Conservation (phyloP, 2,329 filamentous ascomycete genomes). For the Pestalotiopsis sp. region DNA sequence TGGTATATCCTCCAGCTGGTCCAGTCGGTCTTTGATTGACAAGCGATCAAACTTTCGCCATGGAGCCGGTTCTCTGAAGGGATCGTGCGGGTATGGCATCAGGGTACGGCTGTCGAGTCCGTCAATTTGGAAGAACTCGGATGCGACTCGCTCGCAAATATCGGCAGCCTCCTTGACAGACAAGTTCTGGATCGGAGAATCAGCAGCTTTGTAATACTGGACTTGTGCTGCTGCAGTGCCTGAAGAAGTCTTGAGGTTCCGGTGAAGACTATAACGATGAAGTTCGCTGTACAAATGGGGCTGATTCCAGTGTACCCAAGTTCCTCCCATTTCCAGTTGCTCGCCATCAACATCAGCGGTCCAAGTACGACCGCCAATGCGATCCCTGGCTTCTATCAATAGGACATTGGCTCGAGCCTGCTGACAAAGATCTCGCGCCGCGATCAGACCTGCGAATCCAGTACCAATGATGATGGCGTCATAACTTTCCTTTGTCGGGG, state of each 20-base stretch:
- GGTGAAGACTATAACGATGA: slow-evolving; percentile 45
- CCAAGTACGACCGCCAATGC: slow-evolving; percentile 51
- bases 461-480: neutral
- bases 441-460: neutral
- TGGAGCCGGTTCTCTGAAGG: slow-evolving; percentile 29
- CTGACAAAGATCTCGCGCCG: neutral
- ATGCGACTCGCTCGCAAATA: slow-evolving; percentile 36
- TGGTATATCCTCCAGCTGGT: neutral
- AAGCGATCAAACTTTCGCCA: slow-evolving; percentile 39
- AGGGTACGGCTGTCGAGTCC: slow-evolving; percentile 37
- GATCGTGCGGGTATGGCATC: slow-evolving; percentile 43
- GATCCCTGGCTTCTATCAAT: slow-evolving; percentile 48
- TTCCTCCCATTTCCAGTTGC: slow-evolving; percentile 51
- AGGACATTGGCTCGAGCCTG: slow-evolving; percentile 33
- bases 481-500: neutral
- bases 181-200: neutral
- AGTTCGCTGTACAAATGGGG: slow-evolving; percentile 47
- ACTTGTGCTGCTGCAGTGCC: neutral
- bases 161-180: slow-evolving; percentile 28
- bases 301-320: slow-evolving; percentile 50
- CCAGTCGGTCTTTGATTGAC: neutral
- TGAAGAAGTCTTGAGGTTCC: slow-evolving; percentile 33
- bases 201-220: neutral
- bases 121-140: slow-evolving; percentile 49
- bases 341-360: slow-evolving; percentile 45